These are phyloP conservation scores for Monascus purpureus DNA, from an alignment of 495 filamentous ascomycete species.

Conservation along the genomic window DNA sequence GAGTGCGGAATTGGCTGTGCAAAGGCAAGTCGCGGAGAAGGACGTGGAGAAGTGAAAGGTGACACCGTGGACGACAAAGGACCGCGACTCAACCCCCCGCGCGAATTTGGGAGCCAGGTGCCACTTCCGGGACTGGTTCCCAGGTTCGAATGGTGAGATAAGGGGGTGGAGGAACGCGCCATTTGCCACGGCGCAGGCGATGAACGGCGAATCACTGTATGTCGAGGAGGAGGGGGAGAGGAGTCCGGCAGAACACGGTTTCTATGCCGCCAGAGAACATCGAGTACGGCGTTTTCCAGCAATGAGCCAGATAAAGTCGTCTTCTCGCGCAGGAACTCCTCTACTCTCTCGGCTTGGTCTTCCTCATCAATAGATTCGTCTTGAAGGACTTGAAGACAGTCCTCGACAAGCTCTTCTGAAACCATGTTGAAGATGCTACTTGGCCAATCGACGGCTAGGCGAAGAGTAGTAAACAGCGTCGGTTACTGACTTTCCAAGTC, in stretches of 20 bases:
- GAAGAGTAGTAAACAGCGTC: too few relatives aligned
- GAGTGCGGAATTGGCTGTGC: constrained; percentile 94
- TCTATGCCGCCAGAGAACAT: constrained; percentile 83
- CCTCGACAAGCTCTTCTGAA: constrained; percentile 80
- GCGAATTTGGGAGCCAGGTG: constrained; percentile 59
- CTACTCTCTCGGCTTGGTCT: constrained; percentile 85
- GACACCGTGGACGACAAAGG: constrained; percentile 42
- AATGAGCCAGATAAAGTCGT: constrained; percentile 60
- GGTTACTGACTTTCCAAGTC: too few relatives aligned
- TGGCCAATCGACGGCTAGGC: neutral
- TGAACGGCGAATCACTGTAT: constrained; percentile 75
- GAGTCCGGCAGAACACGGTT: constrained; percentile 60
- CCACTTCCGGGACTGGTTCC: constrained; percentile 65
- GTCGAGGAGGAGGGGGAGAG: constrained; percentile 70
- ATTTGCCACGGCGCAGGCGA: constrained; percentile 92
- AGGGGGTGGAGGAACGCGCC: constrained; percentile 61
- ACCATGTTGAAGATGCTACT: constrained; percentile 45
- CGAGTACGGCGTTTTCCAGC: constrained; percentile 81
- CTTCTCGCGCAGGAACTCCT: constrained; percentile 69
- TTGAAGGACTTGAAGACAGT: constrained; percentile 78
- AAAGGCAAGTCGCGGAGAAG: constrained; percentile 83
- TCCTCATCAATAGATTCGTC: constrained; percentile 77
- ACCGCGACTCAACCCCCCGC: constrained; percentile 55
- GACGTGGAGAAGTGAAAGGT: constrained; percentile 87
- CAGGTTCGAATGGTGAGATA: constrained; percentile 58